phyloP scores from a whole-genome alignment of 2,329 filamentous ascomycete genomes.

The Emergomyces orientalis region DNA sequence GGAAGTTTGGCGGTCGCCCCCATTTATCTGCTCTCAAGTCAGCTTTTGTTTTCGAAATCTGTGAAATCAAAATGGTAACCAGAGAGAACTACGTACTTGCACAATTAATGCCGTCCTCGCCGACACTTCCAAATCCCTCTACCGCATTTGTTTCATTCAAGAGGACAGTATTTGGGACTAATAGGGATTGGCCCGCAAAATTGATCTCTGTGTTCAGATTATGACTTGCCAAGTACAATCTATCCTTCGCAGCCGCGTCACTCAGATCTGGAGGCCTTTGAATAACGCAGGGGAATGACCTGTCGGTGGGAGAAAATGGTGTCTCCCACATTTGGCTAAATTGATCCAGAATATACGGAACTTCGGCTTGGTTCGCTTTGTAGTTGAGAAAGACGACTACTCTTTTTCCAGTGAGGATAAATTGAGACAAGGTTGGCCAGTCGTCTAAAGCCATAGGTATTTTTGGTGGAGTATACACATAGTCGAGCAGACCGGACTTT shows the following conservation, averaged over 20 bases:
- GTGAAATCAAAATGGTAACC: conserved; percentile 12
- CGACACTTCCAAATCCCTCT: conserved; percentile 57
- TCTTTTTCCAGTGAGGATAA: conserved; percentile 62
- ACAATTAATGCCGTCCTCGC: conserved; percentile 55
- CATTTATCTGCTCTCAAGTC: conserved; percentile 40
- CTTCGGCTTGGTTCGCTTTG: conserved; percentile 63
- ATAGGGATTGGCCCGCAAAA: conserved; percentile 52
- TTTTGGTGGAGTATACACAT: conserved; percentile 63
- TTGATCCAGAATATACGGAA: conserved; percentile 79
- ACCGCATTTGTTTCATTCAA: conserved; percentile 64
- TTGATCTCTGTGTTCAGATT: conserved; percentile 75
- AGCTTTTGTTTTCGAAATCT: neutral
- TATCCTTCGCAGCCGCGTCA: conserved; percentile 45
- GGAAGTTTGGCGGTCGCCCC: conserved; percentile 62
- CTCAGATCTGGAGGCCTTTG: conserved; percentile 64
- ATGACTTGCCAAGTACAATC: conserved; percentile 79
- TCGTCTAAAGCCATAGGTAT: conserved; percentile 61
- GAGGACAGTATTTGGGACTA: conserved; percentile 62
- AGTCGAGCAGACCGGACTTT: conserved; percentile 60
- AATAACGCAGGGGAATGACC: conserved; percentile 65
- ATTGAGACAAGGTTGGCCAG: conserved; percentile 73
- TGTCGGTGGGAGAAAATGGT: conserved; percentile 64
- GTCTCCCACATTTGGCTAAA: conserved; percentile 89
- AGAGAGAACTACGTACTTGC: conserved; percentile 29
- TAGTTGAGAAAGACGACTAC: conserved; percentile 81